Percentiles rank a stretch among this genome's conserved stretches.
Evolutionary conservation across 1,139 yeast species (phyloP).

Genomic region (Sugiyamaella pinicola): DNA sequence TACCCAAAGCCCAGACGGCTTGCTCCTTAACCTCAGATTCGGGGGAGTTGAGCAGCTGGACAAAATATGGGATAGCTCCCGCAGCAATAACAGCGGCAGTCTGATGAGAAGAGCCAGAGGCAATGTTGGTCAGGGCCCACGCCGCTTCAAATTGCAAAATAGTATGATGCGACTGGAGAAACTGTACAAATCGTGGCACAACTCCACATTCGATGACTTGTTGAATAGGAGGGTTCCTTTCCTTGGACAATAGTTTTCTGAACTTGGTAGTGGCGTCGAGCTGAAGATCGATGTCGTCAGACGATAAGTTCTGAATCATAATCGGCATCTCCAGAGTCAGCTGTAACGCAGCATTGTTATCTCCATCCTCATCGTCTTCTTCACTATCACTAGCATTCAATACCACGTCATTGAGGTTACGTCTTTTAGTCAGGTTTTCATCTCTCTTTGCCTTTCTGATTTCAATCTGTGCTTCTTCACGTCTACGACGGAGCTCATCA

Average conservation of each 20-base stretch:
- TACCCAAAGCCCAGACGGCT: slow-evolving; percentile 99
- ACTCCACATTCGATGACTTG: slow-evolving; percentile 91
- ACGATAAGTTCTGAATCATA: slow-evolving; percentile 80
- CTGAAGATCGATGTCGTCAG: slow-evolving; percentile 77
- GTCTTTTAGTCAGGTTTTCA: slow-evolving; percentile 89
- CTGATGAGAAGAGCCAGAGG: slow-evolving; percentile 91
- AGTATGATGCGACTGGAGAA: slow-evolving; percentile 76
- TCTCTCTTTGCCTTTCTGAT: slow-evolving; percentile 95
- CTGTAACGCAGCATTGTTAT: slow-evolving; percentile 25
- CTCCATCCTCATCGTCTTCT: slow-evolving; percentile 40
- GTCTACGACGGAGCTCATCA: slow-evolving; percentile 95
- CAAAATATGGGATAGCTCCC: slow-evolving; percentile 92
- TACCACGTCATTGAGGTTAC: slow-evolving; percentile 61
- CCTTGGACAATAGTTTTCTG: slow-evolving; percentile 90
- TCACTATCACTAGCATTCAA: slow-evolving; percentile 51
- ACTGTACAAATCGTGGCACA: slow-evolving; percentile 84
- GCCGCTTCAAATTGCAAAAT: slow-evolving; percentile 96
- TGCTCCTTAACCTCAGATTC: slow-evolving; percentile 95
- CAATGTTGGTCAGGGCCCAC: slow-evolving; percentile 98
- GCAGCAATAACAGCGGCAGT: slow-evolving; percentile 88
- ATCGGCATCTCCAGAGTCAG: slow-evolving; percentile 74
- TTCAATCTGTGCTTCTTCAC: slow-evolving; percentile 97
- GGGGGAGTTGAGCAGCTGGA: slow-evolving; percentile 73
- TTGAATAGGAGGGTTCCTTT: slow-evolving; percentile 97
- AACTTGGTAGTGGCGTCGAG: slow-evolving; percentile 88